Conservation (phyloP, 441 rosid species). For the Adansonia madagascariensis region DNA sequence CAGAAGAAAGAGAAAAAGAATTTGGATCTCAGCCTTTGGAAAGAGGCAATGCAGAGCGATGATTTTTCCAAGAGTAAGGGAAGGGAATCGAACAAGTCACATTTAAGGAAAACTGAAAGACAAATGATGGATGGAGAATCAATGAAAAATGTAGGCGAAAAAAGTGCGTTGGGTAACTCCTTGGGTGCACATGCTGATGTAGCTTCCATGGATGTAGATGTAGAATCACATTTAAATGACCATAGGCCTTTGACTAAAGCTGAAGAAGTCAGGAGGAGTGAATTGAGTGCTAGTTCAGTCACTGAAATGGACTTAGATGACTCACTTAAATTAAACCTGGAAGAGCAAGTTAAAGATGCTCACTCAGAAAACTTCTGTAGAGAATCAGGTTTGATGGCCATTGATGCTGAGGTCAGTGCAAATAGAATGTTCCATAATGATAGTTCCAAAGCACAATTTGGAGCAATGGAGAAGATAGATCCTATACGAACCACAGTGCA, state of each 20-base stretch:
- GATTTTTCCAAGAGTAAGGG: constrained; percentile 30
- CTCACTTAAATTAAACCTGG: constrained; percentile 22
- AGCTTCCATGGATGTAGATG: constrained; percentile 44
- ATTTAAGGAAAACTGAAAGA: constrained; percentile 32
- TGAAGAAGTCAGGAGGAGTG: constrained; percentile 19
- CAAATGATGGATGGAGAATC: constrained; percentile 29
- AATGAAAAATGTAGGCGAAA: constrained; percentile 23
- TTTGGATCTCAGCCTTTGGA: constrained; percentile 62
- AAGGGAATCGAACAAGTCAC: constrained; percentile 26
- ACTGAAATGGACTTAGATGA: constrained; percentile 38
- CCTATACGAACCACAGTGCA: constrained; percentile 23
- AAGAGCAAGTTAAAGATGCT: constrained; percentile 25
- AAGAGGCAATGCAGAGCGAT: constrained; percentile 45
- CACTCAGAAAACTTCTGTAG: constrained; percentile 19
- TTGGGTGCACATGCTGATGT: constrained; percentile 30
- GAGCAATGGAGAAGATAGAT: constrained; percentile 31
- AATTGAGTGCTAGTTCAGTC: constrained; percentile 29
- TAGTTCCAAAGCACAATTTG: constrained; percentile 25
- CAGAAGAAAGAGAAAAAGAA: constrained; percentile 68
- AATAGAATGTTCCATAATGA: constrained; percentile 32
- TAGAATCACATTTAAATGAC: constrained; percentile 21
- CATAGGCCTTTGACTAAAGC: constrained; percentile 19
- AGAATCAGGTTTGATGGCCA: constrained; percentile 21
- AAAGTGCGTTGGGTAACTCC: constrained; percentile 14
- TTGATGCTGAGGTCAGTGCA: constrained; percentile 14